Percentiles rank a stretch among this genome's conserved stretches.
Conservation (phyloP, 2,329 filamentous ascomycete genomes). For the Pyrenochaeta sp. region DNA sequence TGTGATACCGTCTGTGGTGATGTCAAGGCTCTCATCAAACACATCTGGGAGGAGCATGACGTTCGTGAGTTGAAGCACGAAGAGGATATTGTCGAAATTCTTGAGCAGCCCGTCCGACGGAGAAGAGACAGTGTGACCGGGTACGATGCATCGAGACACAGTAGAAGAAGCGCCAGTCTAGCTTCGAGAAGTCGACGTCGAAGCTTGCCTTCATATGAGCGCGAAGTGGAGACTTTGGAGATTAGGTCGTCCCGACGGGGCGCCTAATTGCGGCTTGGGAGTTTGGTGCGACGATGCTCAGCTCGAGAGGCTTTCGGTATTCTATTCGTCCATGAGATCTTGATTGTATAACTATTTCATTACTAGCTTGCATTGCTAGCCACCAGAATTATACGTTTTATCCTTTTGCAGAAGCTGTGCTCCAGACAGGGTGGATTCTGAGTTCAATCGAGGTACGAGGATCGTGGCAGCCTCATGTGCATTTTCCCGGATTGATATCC, state of each 20-base stretch:
- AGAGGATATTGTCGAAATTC: conserved; percentile 41
- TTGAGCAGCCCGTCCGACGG: conserved; percentile 26
- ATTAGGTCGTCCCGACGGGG: conserved; percentile 22
- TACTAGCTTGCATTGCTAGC: too few species aligned
- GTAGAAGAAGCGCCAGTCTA: conserved; percentile 37
- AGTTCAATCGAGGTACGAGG: too few species aligned
- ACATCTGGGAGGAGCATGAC: conserved; percentile 44
- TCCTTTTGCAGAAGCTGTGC: too few species aligned
- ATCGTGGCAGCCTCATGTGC: too few species aligned
- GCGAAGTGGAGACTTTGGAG: conserved; percentile 36
- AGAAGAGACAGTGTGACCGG: conserved; percentile 38
- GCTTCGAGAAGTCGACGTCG: conserved; percentile 24
- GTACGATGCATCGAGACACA: conserved; percentile 21
- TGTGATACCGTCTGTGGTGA: conserved; percentile 46
- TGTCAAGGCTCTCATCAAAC: conserved; percentile 45
- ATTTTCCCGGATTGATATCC: too few species aligned
- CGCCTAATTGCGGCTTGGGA: conserved; percentile 4
- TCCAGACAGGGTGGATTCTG: too few species aligned
- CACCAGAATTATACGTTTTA: too few species aligned
- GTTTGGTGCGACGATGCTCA: background rate
- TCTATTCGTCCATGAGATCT: background rate
- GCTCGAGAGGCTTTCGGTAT: background rate
- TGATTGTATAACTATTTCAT: too few species aligned
- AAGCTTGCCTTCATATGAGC: conserved; percentile 27
- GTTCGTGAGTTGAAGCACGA: conserved; percentile 40